Conservation (phyloP, 305 asterid genomes). For the Fraxinus sp. region DNA sequence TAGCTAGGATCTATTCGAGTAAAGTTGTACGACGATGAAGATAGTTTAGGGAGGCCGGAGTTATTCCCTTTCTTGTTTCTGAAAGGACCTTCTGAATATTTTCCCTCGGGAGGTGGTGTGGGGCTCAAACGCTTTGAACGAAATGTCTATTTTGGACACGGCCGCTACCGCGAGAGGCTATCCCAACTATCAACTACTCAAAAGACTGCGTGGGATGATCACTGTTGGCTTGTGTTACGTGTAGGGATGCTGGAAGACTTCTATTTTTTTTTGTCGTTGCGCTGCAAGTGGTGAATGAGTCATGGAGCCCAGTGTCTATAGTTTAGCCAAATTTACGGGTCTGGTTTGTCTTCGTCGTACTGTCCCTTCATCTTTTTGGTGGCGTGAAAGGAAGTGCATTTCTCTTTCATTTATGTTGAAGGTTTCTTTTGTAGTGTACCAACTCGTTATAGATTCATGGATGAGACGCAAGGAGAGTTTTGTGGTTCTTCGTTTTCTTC, state of each 20-base stretch:
- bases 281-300: conserved; percentile 3
- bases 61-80: background rate
- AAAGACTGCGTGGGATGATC: background rate
- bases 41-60: conserved; percentile 14
- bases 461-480: background rate
- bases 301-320: background rate
- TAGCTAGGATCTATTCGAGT: conserved; percentile 9
- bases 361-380: background rate
- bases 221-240: background rate
- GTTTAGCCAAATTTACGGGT: conserved; percentile 1
- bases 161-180: conserved; percentile 1
- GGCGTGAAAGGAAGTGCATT: background rate
- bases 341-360: background rate
- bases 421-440: background rate
- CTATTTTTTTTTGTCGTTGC: background rate
- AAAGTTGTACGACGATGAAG: conserved; percentile 4
- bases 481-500: conserved; percentile 1
- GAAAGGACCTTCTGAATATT: background rate
- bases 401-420: background rate
- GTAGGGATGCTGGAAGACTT: background rate
- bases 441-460: background rate
- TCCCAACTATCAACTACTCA: conserved; percentile 10
- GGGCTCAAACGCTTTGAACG: conserved; percentile 6
- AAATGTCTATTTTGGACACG: conserved; percentile 1
- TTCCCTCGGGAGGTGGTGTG: background rate